phyloP scores from a whole-genome alignment of 2,329 filamentous ascomycete species.

The Myotisia sp. region DNA sequence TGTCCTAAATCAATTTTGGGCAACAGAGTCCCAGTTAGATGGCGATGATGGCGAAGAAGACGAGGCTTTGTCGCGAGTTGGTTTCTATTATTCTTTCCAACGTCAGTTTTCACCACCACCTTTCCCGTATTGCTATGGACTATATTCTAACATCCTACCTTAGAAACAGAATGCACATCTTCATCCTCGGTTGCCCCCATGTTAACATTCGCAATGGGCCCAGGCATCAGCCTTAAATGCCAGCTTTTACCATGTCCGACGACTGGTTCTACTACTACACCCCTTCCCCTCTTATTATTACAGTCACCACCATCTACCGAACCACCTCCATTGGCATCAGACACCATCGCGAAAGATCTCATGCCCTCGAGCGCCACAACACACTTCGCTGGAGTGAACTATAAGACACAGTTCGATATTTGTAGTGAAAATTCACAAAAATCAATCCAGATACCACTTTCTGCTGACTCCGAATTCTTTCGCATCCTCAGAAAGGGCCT shows the following conservation, averaged over 20 bases:
- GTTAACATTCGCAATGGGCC: conserved; percentile 54
- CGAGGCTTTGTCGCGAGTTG: conserved; percentile 5
- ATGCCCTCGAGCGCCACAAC: conserved; percentile 2
- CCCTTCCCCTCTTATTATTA: no score
- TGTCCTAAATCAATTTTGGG: conserved; percentile 52
- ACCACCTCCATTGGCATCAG: neutral
- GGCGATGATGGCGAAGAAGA: neutral
- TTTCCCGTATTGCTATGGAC: neutral
- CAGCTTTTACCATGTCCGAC: neutral
- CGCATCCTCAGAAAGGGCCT: conserved; percentile 59
- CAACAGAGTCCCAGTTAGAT: conserved; percentile 19
- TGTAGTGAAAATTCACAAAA: no score
- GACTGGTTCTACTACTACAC: no score
- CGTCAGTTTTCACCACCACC: conserved; percentile 8
- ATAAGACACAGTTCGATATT: no score
- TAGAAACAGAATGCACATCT: conserved; percentile 27
- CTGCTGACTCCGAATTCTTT: conserved; percentile 69
- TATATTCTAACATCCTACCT: conserved; percentile 1
- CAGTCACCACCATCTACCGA: neutral
- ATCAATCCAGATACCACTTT: conserved; percentile 58
- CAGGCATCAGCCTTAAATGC: conserved; percentile 37
- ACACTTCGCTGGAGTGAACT: neutral
- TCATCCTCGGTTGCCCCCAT: conserved; percentile 45
- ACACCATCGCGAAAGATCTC: neutral
- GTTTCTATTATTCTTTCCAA: conserved; percentile 10